Conservation (phyloP, 208 protist genomes). For the Porcisia deanei region DNA sequence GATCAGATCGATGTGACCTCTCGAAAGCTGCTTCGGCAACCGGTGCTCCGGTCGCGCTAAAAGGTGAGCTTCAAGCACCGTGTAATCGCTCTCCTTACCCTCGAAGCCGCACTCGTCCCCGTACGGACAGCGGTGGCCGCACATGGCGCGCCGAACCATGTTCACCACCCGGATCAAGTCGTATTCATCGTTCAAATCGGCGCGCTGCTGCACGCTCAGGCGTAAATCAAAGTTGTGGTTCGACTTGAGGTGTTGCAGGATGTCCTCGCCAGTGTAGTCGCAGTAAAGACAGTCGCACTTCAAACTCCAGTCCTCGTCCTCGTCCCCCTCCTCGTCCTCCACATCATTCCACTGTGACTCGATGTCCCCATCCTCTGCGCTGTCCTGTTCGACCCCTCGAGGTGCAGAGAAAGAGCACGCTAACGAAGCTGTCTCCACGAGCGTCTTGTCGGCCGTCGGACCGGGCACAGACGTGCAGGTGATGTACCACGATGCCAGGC, state of each 20-base stretch:
- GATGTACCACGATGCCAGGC: slow-evolving; percentile 48
- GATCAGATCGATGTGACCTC: slow-evolving; percentile 51
- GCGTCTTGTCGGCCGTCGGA: background rate
- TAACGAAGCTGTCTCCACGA: background rate
- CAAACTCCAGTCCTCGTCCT: slow-evolving; percentile 60
- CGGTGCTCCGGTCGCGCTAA: slow-evolving; percentile 34
- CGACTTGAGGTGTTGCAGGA: slow-evolving; percentile 56
- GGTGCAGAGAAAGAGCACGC: background rate
- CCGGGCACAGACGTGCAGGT: background rate
- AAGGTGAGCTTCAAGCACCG: slow-evolving; percentile 55
- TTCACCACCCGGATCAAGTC: slow-evolving; percentile 85
- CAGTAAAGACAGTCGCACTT: slow-evolving; percentile 69
- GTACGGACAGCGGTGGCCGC: slow-evolving; percentile 27
- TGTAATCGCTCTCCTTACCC: slow-evolving; percentile 28
- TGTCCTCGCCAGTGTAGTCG: slow-evolving; percentile 35
- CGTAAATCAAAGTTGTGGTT: slow-evolving; percentile 62
- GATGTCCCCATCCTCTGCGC: slow-evolving; percentile 21
- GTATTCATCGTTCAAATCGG: slow-evolving; percentile 65
- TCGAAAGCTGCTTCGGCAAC: slow-evolving; percentile 44
- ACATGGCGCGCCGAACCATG: slow-evolving; percentile 51
- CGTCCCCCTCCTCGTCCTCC: slow-evolving; percentile 49
- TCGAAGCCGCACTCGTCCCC: slow-evolving; percentile 24
- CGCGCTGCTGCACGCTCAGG: slow-evolving; percentile 32
- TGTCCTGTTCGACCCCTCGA: background rate
- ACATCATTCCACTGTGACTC: slow-evolving; percentile 27